Evolutionary conservation across 2,329 filamentous ascomycete genomes (phyloP).

Genomic region (Xylaria sp.): DNA sequence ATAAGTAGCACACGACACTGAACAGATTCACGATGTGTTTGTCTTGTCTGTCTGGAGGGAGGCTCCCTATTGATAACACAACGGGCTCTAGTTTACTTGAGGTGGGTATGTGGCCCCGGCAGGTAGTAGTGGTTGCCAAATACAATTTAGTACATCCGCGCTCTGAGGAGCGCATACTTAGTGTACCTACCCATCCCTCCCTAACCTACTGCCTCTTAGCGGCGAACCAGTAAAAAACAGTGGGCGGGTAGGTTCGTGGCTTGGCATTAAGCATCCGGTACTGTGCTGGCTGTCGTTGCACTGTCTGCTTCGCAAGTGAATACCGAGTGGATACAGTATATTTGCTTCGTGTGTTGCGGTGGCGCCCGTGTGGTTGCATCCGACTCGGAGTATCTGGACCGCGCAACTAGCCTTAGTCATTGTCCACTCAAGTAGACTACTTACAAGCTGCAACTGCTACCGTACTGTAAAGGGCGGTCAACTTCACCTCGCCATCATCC

Average conservation of each 20-base stretch:
- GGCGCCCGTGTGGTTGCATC: slow-evolving; percentile 9
- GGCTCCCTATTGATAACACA: slow-evolving; percentile 35
- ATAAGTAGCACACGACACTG: slow-evolving; percentile 33
- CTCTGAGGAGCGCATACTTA: background rate
- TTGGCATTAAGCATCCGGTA: background rate
- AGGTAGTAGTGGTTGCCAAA: slow-evolving; percentile 33
- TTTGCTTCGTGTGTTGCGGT: background rate
- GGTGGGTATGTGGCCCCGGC: slow-evolving; percentile 21
- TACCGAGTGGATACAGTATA: background rate
- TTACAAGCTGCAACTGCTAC: background rate
- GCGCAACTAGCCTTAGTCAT: slow-evolving; percentile 3
- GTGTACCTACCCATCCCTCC: too few species aligned
- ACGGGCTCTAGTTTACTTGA: slow-evolving; percentile 7
- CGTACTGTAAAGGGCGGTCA: slow-evolving; percentile 9
- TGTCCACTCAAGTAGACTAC: background rate
- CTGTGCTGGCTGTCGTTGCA: background rate
- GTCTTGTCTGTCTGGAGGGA: slow-evolving; percentile 20
- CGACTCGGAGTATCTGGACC: background rate
- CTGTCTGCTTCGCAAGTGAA: background rate
- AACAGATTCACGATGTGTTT: slow-evolving; percentile 27
- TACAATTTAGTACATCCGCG: slow-evolving; percentile 25
- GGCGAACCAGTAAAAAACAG: slow-evolving; percentile 8
- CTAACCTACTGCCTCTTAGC: background rate
- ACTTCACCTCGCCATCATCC: background rate
- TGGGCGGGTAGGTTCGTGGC: background rate